These are phyloP conservation scores for Vicia sativa DNA, from an alignment of 306 rosid species.

Conservation along the genomic window DNA sequence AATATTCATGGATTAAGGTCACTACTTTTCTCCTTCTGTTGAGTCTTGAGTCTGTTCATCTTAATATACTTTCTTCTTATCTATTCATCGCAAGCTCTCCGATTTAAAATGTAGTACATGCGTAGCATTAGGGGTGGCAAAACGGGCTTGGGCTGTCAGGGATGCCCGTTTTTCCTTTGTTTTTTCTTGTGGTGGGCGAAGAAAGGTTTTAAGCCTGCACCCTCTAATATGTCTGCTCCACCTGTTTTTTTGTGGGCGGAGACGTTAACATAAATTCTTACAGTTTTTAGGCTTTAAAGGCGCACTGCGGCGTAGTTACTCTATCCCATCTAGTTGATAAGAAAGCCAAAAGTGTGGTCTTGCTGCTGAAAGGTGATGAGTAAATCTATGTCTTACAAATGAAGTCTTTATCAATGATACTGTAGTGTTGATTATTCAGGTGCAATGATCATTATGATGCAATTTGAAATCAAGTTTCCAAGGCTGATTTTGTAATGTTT, in stretches of 20 bases:
- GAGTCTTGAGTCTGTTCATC: background rate
- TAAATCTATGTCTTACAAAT: constrained; percentile 6
- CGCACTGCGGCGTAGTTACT: no score
- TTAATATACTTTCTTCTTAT: background rate
- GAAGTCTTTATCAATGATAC: background rate
- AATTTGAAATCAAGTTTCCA: no score
- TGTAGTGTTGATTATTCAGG: constrained; percentile 2
- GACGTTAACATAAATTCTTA: no score
- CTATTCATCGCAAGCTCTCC: background rate
- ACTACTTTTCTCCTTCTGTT: background rate
- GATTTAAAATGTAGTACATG: background rate
- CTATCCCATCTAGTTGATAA: no score
- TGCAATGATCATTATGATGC: constrained; percentile 9
- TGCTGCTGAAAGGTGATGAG: background rate
- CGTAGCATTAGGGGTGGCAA: no score
- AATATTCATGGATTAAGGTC: background rate
- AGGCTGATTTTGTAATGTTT: constrained; percentile 9
- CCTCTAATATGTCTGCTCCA: no score
- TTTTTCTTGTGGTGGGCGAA: no score
- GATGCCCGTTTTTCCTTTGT: no score
- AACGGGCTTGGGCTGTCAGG: no score
- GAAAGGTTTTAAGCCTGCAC: no score
- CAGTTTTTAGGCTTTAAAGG: no score
- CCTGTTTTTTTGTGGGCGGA: no score
- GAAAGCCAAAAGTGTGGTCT: background rate